These are phyloP conservation scores for Leucoagaricus sp. DNA, from an alignment of 1,284 basidiomycete species.

Conservation along the genomic window DNA sequence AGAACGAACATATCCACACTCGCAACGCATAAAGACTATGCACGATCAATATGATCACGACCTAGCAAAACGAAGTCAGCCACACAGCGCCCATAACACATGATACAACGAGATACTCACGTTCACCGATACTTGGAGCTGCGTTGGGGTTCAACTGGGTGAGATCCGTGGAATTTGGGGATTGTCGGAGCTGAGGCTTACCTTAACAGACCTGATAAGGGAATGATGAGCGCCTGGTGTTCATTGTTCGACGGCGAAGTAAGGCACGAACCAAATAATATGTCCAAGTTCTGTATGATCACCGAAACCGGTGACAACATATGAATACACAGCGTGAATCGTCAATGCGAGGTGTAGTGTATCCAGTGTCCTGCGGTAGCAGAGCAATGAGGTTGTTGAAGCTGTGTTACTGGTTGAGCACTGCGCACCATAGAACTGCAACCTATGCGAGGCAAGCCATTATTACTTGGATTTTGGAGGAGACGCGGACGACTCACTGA, in stretches of 20 bases:
- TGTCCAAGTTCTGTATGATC: conserved; percentile 23
- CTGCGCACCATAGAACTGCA: conserved; percentile 34
- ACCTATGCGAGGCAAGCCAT: conserved; percentile 26
- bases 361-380: conserved; percentile 36
- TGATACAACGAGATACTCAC: conserved; percentile 25
- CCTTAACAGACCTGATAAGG: conserved; percentile 37
- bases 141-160: background rate
- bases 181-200: conserved; percentile 18
- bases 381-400: background rate
- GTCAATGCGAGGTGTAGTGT: conserved; percentile 37
- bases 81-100: background rate
- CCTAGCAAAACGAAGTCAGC: conserved; percentile 22
- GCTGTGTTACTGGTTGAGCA: background rate
- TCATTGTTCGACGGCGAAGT: background rate
- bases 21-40: conserved; percentile 33
- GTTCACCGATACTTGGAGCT: conserved; percentile 42
- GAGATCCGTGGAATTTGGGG: background rate
- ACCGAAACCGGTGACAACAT: conserved; percentile 38
- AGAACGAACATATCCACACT: conserved; percentile 36
- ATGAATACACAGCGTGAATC: conserved; percentile 41
- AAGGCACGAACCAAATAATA: conserved; percentile 29
- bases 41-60: conserved; percentile 40
- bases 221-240: conserved; percentile 2
- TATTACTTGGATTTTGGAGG: background rate
- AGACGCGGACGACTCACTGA: conserved; percentile 28